Conservation (phyloP, 148 eudicot species). For the Drosera capensis region DNA sequence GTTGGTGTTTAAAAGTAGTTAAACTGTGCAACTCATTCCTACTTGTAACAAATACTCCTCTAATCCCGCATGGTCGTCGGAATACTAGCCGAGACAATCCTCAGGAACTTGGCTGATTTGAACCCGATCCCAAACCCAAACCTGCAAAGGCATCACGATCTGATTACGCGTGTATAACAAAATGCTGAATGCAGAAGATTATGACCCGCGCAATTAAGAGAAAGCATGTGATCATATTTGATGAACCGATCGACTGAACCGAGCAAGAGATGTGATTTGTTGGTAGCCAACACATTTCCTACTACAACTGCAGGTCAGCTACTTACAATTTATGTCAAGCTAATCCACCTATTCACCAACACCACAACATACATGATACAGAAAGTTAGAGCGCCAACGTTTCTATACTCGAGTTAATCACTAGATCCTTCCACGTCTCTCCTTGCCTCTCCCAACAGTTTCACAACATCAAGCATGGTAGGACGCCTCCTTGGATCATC, state of each 20-base stretch:
- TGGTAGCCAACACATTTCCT: neutral
- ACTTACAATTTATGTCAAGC: too few relatives aligned
- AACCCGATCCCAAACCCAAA: too few relatives aligned
- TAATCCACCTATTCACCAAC: too few relatives aligned
- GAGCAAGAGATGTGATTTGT: too few relatives aligned
- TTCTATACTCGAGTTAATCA: neutral
- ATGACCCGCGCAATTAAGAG: too few relatives aligned
- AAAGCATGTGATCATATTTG: too few relatives aligned
- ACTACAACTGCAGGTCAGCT: neutral
- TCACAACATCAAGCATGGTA: constrained; percentile 68
- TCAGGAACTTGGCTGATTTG: constrained; percentile 4
- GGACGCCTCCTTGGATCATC: constrained; percentile 78
- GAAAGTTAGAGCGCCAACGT: neutral
- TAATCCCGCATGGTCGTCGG: constrained; percentile 14
- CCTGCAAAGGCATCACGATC: too few relatives aligned
- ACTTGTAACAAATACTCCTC: constrained; percentile 24
- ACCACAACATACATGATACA: neutral
- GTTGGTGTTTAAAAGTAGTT: constrained; percentile 27
- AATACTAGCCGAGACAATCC: constrained; percentile 25
- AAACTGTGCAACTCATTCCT: constrained; percentile 68
- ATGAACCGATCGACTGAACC: too few relatives aligned
- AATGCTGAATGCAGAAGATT: too few relatives aligned
- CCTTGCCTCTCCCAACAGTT: constrained; percentile 37
- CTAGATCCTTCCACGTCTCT: constrained; percentile 7
- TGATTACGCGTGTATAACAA: too few relatives aligned